Evolutionary conservation across 2,329 filamentous ascomycete species (phyloP).

Genomic region (Fusarium staphyleae): DNA sequence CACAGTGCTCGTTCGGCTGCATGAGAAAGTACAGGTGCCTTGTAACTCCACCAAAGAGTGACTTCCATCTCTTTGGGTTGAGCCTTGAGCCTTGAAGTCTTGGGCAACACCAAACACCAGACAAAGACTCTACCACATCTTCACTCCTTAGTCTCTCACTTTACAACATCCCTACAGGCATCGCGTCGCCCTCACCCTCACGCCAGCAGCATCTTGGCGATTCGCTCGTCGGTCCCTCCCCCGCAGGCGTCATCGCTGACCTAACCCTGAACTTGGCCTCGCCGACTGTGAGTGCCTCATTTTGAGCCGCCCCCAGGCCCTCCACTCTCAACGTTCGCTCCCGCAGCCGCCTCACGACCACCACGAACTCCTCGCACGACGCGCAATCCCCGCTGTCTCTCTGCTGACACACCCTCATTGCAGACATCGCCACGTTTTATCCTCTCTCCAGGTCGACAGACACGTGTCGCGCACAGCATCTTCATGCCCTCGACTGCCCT

Average conservation of each 20-base stretch:
- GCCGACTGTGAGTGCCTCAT: slow-evolving; percentile 47
- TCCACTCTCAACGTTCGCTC: slow-evolving; percentile 40
- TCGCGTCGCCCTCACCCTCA: slow-evolving; percentile 17
- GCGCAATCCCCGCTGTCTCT: slow-evolving; percentile 28
- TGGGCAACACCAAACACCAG: slow-evolving; percentile 31
- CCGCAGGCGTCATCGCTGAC: slow-evolving; percentile 51
- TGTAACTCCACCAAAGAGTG: slow-evolving; percentile 45
- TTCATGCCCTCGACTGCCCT: slow-evolving; percentile 50
- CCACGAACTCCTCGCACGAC: slow-evolving; percentile 24
- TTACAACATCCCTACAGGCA: slow-evolving; percentile 19
- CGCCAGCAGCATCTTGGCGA: slow-evolving; percentile 26
- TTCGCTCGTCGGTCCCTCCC: slow-evolving; percentile 30
- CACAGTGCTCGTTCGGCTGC: slow-evolving; percentile 38
- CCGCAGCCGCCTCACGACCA: slow-evolving; percentile 32
- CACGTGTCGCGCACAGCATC: slow-evolving; percentile 45
- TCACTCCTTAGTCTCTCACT: slow-evolving; percentile 16
- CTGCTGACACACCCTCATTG: slow-evolving; percentile 34
- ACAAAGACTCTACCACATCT: slow-evolving; percentile 30
- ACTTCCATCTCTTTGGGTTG: slow-evolving; percentile 42
- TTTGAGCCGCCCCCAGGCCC: slow-evolving; percentile 45
- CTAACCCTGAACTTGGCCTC: slow-evolving; percentile 47
- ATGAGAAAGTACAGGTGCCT: slow-evolving; percentile 46
- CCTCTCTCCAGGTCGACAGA: slow-evolving; percentile 36
- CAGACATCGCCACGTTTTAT: slow-evolving; percentile 21
- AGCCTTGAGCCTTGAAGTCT: slow-evolving; percentile 33